A percentile compares a stretch with the other conserved stretches of the same genome.
These are phyloP conservation scores for Ustilaginoidea virens DNA, from an alignment of 2,329 filamentous ascomycete species.

Conservation along the genomic window DNA sequence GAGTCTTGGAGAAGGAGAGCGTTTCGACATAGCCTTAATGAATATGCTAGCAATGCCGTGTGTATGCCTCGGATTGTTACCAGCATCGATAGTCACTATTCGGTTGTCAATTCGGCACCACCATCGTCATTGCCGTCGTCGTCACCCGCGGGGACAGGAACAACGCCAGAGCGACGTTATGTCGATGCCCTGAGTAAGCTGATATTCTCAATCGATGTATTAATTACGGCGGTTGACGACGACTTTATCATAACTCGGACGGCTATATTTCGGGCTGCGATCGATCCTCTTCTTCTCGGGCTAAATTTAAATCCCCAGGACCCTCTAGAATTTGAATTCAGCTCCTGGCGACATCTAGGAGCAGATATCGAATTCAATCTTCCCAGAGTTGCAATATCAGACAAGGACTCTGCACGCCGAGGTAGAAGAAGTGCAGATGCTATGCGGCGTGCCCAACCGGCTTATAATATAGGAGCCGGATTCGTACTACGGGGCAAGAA, in stretches of 20 bases:
- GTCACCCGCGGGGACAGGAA: background rate
- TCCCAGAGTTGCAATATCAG: constrained; percentile 8
- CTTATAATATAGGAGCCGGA: constrained; percentile 15
- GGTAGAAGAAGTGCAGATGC: constrained; percentile 10
- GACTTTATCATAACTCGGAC: constrained; percentile 21
- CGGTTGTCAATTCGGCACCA: constrained; percentile 5
- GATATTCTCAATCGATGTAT: constrained; percentile 13
- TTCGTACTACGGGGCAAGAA: constrained; percentile 16
- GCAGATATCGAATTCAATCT: constrained; percentile 22
- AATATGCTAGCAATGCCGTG: constrained; percentile 26
- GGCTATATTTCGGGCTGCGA: constrained; percentile 18
- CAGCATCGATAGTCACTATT: constrained; percentile 9
- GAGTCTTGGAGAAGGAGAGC: constrained; percentile 25
- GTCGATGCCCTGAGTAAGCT: constrained; percentile 12
- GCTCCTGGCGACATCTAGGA: constrained; percentile 29
- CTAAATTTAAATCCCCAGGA: constrained; percentile 24
- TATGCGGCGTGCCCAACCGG: constrained; percentile 15
- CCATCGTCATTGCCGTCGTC: background rate
- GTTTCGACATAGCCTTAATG: constrained; percentile 12
- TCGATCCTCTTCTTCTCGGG: constrained; percentile 24
- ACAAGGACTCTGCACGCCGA: background rate
- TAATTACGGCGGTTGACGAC: constrained; percentile 20
- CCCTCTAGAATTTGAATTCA: constrained; percentile 24
- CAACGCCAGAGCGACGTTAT: background rate
- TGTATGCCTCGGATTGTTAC: constrained; percentile 20